phyloP scores from a whole-genome alignment of 805 yeast species.

The Ogataea haglerorum region DNA sequence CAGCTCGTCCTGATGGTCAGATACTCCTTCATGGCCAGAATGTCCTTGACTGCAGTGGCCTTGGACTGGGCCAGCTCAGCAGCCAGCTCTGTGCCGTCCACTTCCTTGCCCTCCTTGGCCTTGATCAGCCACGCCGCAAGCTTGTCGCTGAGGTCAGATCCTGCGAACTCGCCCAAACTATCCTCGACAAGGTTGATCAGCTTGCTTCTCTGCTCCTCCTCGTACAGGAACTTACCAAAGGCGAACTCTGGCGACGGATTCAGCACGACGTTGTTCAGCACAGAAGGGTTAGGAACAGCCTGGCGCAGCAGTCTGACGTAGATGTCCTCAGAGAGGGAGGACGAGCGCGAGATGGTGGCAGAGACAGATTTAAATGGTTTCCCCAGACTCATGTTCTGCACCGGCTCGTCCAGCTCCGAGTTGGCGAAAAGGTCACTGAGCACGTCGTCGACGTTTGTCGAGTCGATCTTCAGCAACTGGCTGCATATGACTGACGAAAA shows the following conservation, averaged over 20 bases:
- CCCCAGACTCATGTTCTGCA: conserved; percentile 65
- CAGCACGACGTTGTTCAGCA: conserved; percentile 55
- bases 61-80: conserved; percentile 39
- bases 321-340: conserved; percentile 41
- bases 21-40: conserved; percentile 45
- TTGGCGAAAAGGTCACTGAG: conserved; percentile 50
- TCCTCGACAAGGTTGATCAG: conserved; percentile 45
- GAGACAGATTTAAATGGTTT: conserved; percentile 28
- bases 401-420: conserved; percentile 49
- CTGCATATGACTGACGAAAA: conserved; percentile 53
- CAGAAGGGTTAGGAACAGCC: conserved; percentile 45
- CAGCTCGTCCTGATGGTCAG: conserved; percentile 58
- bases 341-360: conserved; percentile 11
- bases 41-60: conserved; percentile 30
- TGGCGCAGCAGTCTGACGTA: conserved; percentile 74
- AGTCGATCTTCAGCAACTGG: conserved; percentile 45
- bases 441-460: conserved; percentile 39
- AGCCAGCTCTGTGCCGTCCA: conserved; percentile 28
- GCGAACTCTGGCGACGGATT: conserved; percentile 81
- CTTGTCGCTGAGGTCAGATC: conserved; percentile 47
- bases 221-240: conserved; percentile 67
- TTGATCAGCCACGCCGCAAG: conserved; percentile 70
- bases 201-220: conserved; percentile 47
- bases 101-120: conserved; percentile 37
- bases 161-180: conserved; percentile 42